These are phyloP conservation scores for Caryopteris hybrid DNA, from an alignment of 305 asterid species.

Conservation along the genomic window DNA sequence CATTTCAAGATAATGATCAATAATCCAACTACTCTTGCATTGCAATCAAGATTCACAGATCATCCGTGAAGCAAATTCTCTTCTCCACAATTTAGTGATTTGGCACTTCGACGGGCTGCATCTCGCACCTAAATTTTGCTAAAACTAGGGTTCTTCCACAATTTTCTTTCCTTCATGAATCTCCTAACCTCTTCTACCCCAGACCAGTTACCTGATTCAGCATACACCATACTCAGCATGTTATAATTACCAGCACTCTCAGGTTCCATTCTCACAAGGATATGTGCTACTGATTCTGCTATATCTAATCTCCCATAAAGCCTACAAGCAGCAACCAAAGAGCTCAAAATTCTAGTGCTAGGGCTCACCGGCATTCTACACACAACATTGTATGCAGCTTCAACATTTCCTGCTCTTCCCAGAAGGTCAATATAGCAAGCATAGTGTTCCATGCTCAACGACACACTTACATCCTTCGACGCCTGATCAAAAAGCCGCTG, in stretches of 20 bases:
- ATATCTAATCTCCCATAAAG: constrained; percentile 54
- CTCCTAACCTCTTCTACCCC: constrained; percentile 56
- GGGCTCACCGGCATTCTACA: constrained; percentile 38
- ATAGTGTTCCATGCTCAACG: constrained; percentile 46
- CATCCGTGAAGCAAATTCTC: no score
- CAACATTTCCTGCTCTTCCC: constrained; percentile 65
- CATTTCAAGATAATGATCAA: no score
- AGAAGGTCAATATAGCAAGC: constrained; percentile 69
- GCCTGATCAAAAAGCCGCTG: constrained; percentile 37
- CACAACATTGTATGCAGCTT: constrained; percentile 48
- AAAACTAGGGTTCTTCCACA: constrained; percentile 40
- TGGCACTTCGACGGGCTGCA: no score
- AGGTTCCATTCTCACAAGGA: constrained; percentile 48
- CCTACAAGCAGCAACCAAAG: constrained; percentile 56
- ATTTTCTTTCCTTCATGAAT: constrained; percentile 34
- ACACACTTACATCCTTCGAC: constrained; percentile 20
- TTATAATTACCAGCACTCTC: constrained; percentile 61
- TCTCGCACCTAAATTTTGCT: constrained; percentile 59
- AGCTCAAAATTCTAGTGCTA: constrained; percentile 44
- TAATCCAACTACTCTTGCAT: no score
- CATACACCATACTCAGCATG: constrained; percentile 50
- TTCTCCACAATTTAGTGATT: no score
- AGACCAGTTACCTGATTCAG: constrained; percentile 62
- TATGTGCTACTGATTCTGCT: constrained; percentile 43
- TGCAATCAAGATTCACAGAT: no score